Conservation (phyloP, 2,329 filamentous ascomycete species). For the Aulographum hederae region DNA sequence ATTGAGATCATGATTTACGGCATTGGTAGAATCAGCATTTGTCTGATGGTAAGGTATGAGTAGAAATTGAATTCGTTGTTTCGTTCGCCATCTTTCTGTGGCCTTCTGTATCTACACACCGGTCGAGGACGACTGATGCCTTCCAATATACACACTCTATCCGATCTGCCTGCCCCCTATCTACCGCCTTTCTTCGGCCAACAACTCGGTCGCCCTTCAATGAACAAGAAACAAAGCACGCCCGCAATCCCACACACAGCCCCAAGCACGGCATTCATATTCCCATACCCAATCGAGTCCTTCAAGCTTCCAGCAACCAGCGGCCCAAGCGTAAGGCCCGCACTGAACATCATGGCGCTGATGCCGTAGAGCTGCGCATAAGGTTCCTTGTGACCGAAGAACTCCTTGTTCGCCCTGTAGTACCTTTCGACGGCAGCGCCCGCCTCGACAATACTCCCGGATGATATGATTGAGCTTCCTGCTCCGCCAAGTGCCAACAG, state of each 20-base stretch:
- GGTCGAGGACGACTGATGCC: too few species aligned
- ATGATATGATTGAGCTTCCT: constrained; percentile 34
- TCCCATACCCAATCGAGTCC: constrained; percentile 34
- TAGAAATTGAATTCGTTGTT: too few species aligned
- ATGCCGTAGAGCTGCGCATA: constrained; percentile 49
- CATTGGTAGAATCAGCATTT: too few species aligned
- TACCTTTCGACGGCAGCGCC: constrained; percentile 36
- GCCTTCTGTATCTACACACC: too few species aligned
- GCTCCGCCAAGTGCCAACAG: constrained; percentile 30
- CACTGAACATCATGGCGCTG: constrained; percentile 43
- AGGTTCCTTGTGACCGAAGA: constrained; percentile 37
- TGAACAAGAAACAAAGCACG: constrained; percentile 9
- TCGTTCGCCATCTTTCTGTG: too few species aligned
- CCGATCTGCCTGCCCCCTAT: too few species aligned
- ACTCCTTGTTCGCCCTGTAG: constrained; percentile 32
- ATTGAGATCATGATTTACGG: too few species aligned
- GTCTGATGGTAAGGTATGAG: too few species aligned
- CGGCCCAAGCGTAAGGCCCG: constrained; percentile 41
- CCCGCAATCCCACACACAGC: constrained; percentile 26
- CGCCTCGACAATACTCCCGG: constrained; percentile 38
- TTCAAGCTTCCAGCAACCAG: constrained; percentile 34
- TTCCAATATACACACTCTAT: too few species aligned
- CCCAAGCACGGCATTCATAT: constrained; percentile 36
- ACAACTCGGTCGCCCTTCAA: constrained; percentile 4
- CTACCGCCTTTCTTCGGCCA: too few species aligned